Conservation (phyloP, 2,329 filamentous ascomycete genomes). For the Raffaelea arxii region DNA sequence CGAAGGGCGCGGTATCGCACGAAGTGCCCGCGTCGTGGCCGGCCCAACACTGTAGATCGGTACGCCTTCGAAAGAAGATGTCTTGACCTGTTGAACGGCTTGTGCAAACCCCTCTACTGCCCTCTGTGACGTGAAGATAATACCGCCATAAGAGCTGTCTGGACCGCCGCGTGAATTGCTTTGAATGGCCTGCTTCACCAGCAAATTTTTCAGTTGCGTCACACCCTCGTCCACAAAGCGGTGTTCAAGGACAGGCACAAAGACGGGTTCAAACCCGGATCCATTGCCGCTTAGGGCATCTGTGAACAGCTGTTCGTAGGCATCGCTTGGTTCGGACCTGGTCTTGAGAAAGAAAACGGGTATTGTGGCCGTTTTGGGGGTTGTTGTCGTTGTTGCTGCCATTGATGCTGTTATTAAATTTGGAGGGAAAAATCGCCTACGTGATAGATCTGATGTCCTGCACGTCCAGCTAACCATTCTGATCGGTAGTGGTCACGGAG, state of each 20-base stretch:
- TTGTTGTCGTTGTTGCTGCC: slow-evolving; percentile 1
- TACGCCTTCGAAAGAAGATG: slow-evolving; percentile 43
- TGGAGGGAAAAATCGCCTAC: neutral
- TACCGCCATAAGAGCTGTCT: slow-evolving; percentile 52
- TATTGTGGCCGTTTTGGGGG: slow-evolving; percentile 11
- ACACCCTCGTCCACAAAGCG: slow-evolving; percentile 52
- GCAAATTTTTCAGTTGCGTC: slow-evolving; percentile 37
- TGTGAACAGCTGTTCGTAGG: slow-evolving; percentile 60
- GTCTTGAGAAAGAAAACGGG: slow-evolving; percentile 72
- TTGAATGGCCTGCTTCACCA: slow-evolving; percentile 32
- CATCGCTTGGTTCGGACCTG: slow-evolving; percentile 59
- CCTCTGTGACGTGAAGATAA: slow-evolving; percentile 77
- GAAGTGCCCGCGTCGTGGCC: slow-evolving; percentile 67
- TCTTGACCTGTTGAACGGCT: slow-evolving; percentile 45
- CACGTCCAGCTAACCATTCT: no score
- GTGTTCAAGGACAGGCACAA: slow-evolving; percentile 71
- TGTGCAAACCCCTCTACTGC: slow-evolving; percentile 69
- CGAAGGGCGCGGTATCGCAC: slow-evolving; percentile 39
- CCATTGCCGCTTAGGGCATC: slow-evolving; percentile 19
- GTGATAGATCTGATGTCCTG: no score
- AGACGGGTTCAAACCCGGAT: slow-evolving; percentile 48
- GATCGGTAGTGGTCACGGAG: no score
- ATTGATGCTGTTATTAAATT: slow-evolving; percentile 8
- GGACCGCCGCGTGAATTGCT: slow-evolving; percentile 14
- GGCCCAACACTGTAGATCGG: slow-evolving; percentile 71